Conservation (phyloP, 2,329 filamentous ascomycete species). For the Septoria petroselini region DNA sequence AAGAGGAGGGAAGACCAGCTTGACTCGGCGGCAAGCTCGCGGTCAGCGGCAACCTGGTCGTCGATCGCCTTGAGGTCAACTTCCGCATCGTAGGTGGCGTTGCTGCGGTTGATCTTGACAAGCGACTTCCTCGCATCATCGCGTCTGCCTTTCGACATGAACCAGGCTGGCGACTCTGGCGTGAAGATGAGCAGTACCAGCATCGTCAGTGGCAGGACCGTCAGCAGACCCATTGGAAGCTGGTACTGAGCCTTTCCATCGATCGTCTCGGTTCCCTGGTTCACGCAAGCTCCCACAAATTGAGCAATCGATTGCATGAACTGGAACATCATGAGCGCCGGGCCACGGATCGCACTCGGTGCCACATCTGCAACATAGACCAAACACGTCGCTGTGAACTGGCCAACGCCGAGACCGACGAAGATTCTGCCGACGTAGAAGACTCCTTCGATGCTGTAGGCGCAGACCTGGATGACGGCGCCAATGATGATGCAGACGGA, state of each 20-base stretch:
- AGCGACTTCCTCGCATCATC: conserved; percentile 22
- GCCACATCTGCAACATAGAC: conserved; percentile 27
- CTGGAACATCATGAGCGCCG: conserved; percentile 26
- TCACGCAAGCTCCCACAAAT: conserved; percentile 27
- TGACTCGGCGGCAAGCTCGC: conserved; percentile 33
- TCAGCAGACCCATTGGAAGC: conserved; percentile 22
- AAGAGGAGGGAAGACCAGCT: conserved; percentile 43
- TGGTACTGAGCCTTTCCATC: conserved; percentile 24
- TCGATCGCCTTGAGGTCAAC: conserved; percentile 22
- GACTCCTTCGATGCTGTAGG: conserved; percentile 24
- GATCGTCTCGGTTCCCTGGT: conserved; percentile 26
- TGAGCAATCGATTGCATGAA: conserved; percentile 28
- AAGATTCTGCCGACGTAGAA: conserved; percentile 26
- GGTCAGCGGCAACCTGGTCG: conserved; percentile 22
- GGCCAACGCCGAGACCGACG: conserved; percentile 24
- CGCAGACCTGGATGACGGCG: conserved; percentile 25
- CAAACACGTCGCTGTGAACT: conserved; percentile 26
- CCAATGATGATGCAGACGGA: conserved; percentile 23
- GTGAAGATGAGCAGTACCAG: conserved; percentile 24
- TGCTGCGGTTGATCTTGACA: conserved; percentile 25
- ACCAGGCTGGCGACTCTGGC: conserved; percentile 26
- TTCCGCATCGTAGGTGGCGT: conserved; percentile 15
- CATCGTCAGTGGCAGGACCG: conserved; percentile 25
- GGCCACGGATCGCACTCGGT: conserved; percentile 24
- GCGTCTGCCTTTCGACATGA: conserved; percentile 20